Conservation (phyloP, 176 grass and related monocot species). For the Hordeum marinum region DNA sequence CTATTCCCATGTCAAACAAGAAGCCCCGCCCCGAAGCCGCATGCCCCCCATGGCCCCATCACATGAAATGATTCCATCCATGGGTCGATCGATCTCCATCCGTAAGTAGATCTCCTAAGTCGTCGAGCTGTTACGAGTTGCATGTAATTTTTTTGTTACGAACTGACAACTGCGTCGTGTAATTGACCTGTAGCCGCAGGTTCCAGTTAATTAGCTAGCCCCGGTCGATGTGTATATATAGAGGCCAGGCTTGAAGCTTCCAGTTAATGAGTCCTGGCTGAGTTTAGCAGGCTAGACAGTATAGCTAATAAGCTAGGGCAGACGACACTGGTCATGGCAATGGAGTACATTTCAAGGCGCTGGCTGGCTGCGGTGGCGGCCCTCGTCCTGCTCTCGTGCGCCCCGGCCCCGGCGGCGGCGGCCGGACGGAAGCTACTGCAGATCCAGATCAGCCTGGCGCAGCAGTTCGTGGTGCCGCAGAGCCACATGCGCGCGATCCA, state of each 20-base stretch:
- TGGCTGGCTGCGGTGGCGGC: not conserved
- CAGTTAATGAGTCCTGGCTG: not conserved
- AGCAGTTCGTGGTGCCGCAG: constrained; percentile 39
- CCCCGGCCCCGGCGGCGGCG: not conserved
- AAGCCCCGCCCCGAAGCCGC: not conserved
- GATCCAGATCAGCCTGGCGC: constrained; percentile 25
- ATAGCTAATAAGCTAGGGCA: not conserved
- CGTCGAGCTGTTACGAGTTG: not conserved
- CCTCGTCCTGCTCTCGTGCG: not conserved
- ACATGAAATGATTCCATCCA: constrained; percentile 43
- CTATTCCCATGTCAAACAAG: constrained; percentile 34
- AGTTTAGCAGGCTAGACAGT: not conserved
- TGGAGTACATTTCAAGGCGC: constrained; percentile 37
- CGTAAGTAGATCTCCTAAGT: not conserved
- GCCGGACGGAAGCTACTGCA: constrained; percentile 27
- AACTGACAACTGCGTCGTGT: not conserved
- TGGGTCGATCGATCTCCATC: not conserved
- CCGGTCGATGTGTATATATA: not conserved
- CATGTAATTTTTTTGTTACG: not conserved
- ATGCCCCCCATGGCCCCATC: not conserved
- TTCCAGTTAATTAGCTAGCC: not conserved
- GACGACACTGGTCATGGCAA: constrained; percentile 10
- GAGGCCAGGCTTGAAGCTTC: not conserved
- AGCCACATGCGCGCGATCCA: constrained; percentile 38
- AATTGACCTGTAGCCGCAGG: not conserved